Evolutionary conservation across 169 alveolate species (phyloP), one percentile per base, ranked within the genome.

Genomic region (Cryptosporidium sp.): DNA sequence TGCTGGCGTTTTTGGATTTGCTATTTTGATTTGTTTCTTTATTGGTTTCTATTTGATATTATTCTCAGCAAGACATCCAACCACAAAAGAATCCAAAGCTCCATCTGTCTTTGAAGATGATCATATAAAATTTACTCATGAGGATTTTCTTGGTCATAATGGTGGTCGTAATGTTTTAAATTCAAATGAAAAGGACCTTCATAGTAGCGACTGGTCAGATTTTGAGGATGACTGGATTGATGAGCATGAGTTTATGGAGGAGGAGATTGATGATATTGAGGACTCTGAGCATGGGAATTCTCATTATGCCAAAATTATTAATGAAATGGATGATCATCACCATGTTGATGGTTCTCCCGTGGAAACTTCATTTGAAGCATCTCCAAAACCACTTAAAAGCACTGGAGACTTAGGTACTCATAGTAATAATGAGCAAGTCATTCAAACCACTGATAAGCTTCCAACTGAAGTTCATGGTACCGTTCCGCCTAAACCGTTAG

Each of bases 201-300:
- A 80, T 23, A 67, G 65, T 23, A 39, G 33, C 14, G 89, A 80
- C 39, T 80, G 89, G 89, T 80, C 89, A 12, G 89, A 80, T 43
- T 80, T 80, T n/a, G 89, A 80, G 21, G 89, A 80, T 16, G 89
- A 80, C 33, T 80, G 89, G 89, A 29, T 80, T 18, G 89, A 80
- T 62, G 89, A 80, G 21, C 89, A 80, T 39, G 89, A 80, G 4
- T 80, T 80, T 33, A 1, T 58, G 23, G 89, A 80, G 51, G 89
- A 80, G 31, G 89, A 80, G 16, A 65, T 80, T 29, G 89, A 80
- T 31, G 89, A 80, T 43, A 39, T 80, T 43, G 89, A 80, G 48
- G 89, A 80, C 48, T 21, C 41, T 62, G 89, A 80, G 33, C 89
- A 80, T 29, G 74, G 74, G 5, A 45, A 58, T n/a, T 62, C 89